Evolutionary conservation across 2,329 filamentous ascomycete species (phyloP).

Genomic region (Sclerotinia spermophila): DNA sequence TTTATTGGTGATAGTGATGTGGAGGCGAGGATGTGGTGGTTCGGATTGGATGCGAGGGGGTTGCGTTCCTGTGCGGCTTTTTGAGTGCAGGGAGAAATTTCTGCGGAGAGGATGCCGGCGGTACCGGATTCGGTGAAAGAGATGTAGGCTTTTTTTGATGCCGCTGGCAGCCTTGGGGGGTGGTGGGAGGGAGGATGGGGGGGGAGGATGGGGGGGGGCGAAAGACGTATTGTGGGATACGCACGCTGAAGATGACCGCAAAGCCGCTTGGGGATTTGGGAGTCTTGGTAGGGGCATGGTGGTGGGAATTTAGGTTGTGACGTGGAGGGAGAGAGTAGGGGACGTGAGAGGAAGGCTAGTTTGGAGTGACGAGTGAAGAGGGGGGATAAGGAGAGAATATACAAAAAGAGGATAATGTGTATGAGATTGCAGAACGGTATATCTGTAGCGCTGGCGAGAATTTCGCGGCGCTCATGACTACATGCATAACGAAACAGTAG

Average conservation of each 20-base stretch:
- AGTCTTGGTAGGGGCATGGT: neutral
- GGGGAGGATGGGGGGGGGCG: too few relatives aligned
- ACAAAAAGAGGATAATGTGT: neutral
- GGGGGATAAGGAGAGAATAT: neutral
- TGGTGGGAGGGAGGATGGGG: neutral
- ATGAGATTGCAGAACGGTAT: neutral
- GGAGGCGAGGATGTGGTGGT: constrained; percentile 28
- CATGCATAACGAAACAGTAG: neutral
- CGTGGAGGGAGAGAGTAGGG: neutral
- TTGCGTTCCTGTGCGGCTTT: constrained; percentile 30
- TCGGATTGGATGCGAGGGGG: constrained; percentile 28
- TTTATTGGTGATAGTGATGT: constrained; percentile 35
- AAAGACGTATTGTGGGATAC: neutral
- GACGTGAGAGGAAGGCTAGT: neutral
- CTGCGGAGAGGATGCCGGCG: constrained; percentile 31
- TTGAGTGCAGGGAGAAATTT: constrained; percentile 24
- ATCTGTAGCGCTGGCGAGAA: neutral
- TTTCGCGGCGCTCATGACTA: neutral
- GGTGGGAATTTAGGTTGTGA: neutral
- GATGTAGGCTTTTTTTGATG: neutral
- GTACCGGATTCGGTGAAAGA: constrained; percentile 6
- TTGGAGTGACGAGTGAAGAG: neutral
- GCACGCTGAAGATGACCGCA: neutral
- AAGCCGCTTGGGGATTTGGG: neutral
- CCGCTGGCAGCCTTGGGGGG: neutral